These are phyloP conservation scores for Auricularia sp. DNA, from an alignment of 768 basidiomycete species.

Conservation along the genomic window DNA sequence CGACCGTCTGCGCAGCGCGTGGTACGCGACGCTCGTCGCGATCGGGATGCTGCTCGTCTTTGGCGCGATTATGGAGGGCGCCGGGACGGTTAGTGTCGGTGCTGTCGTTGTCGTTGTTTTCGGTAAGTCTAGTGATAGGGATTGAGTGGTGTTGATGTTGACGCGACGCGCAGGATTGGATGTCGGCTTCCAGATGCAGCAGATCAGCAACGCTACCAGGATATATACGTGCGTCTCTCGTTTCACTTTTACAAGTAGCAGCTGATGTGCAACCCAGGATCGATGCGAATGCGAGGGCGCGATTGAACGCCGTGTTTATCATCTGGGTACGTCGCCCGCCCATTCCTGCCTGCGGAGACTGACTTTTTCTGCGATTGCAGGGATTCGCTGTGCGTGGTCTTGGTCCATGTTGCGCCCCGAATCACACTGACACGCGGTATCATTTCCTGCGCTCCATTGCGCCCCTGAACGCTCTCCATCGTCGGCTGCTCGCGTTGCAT, in stretches of 20 bases:
- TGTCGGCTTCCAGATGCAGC: constrained; percentile 60
- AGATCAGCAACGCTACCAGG: constrained; percentile 17
- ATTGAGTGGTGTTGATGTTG: no score
- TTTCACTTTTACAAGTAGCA: no score
- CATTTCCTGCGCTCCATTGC: no score
- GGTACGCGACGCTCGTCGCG: constrained; percentile 61
- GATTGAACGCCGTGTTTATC: constrained; percentile 68
- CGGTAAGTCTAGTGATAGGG: no score
- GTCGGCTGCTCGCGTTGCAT: no score
- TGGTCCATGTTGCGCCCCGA: no score
- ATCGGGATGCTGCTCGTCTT: constrained; percentile 37
- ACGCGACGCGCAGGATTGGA: constrained; percentile 30
- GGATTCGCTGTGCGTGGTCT: background rate
- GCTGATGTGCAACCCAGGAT: no score
- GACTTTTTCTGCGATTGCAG: no score
- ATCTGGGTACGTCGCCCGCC: constrained; percentile 58
- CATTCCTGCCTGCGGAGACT: no score
- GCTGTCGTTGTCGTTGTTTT: background rate
- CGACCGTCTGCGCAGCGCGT: constrained; percentile 56
- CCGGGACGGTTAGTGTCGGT: background rate
- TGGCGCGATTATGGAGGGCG: constrained; percentile 20
- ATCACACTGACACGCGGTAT: no score
- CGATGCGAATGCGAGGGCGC: constrained; percentile 42
- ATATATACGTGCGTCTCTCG: background rate
- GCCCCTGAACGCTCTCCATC: no score